Evolutionary conservation across 768 basidiomycete genomes (phyloP), one percentile per base, ranked within the genome.

Genomic region (Auriculariales sp.): DNA sequence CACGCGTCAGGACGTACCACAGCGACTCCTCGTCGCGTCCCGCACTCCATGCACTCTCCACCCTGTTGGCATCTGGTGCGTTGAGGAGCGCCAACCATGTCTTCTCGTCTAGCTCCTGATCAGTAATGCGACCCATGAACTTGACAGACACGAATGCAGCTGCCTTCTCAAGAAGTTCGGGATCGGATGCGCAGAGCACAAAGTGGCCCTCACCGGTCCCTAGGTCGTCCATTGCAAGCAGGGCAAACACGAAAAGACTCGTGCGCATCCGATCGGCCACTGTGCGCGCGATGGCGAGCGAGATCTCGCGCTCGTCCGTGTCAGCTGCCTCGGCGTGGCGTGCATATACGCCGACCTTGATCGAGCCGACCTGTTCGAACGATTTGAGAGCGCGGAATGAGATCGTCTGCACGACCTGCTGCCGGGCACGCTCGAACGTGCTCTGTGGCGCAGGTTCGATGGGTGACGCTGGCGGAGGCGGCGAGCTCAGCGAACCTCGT

Each of bases 1-100:
- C 30, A 60, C 85, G 85, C 36, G 70, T 70, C n/a, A 84, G 65
- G 45, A 80, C 74, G 54, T 84, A 81, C 77, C 77, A 77, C 2
- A 87, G 67, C 34, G 83, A 80, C 3, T 71, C 68, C 39, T 74
- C 75, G 58, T 88, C 84, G 57, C 62, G 53, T 77, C 74, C 5
- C 48, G 24, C 25, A 22, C 28, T 15, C 49, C 22, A n/a, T n/a
- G n/a, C n/a, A n/a, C n/a, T n/a, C n/a, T n/a, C n/a, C n/a, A n/a
- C n/a, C n/a, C n/a, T n/a, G 3, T 46, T 31, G 22, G 12, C 32
- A n/a, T 47, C 14, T 9, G 15, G 47, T 17, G 49, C 12, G 12
- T 71, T 66, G n/a, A 82, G 70, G 30, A 67, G 61, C 4, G 73
- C 78, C 3, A 74, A 56, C 55, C 71, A 62, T 15, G 55, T 48